Percentiles rank a stretch among this genome's conserved stretches.
These are phyloP conservation scores for Clonostachys rhizophaga DNA, from an alignment of 2,329 filamentous ascomycete species.

Conservation along the genomic window DNA sequence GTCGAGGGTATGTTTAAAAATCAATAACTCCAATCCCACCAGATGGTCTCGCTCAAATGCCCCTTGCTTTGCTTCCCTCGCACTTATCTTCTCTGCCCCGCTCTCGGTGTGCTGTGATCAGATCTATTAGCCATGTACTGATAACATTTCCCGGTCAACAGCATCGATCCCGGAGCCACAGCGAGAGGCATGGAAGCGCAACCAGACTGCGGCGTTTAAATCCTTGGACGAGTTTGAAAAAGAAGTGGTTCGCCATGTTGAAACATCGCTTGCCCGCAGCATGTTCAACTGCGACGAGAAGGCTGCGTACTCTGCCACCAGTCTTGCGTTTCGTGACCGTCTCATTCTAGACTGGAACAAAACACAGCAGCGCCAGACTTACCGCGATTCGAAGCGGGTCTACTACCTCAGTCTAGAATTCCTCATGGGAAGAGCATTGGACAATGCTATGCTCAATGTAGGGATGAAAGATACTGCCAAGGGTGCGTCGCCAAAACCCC, in stretches of 20 bases:
- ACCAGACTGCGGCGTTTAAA: conserved; percentile 63
- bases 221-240: conserved; percentile 80
- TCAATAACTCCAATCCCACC: neutral
- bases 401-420: conserved; percentile 99
- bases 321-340: conserved; percentile 87
- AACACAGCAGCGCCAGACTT: conserved; percentile 94
- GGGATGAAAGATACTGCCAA: conserved; percentile 80
- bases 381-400: conserved; percentile 83
- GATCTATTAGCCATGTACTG: neutral
- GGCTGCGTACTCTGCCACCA: conserved; percentile 87
- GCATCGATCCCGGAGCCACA: conserved; percentile 83
- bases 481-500: conserved; percentile 44
- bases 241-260: conserved; percentile 89
- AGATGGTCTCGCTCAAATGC: neutral
- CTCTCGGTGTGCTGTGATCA: neutral
- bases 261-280: conserved; percentile 91
- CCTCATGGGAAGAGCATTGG: conserved; percentile 90
- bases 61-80: neutral
- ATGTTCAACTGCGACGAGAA: conserved; percentile 98
- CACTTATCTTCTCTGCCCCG: neutral
- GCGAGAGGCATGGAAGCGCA: conserved; percentile 71
- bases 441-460: conserved; percentile 98
- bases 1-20: conserved; percentile 66
- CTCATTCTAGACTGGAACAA: conserved; percentile 96
- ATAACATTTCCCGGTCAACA: conserved; percentile 14